phyloP scores from a whole-genome alignment of 2,329 filamentous ascomycete species.

The Aspergillus sp. region DNA sequence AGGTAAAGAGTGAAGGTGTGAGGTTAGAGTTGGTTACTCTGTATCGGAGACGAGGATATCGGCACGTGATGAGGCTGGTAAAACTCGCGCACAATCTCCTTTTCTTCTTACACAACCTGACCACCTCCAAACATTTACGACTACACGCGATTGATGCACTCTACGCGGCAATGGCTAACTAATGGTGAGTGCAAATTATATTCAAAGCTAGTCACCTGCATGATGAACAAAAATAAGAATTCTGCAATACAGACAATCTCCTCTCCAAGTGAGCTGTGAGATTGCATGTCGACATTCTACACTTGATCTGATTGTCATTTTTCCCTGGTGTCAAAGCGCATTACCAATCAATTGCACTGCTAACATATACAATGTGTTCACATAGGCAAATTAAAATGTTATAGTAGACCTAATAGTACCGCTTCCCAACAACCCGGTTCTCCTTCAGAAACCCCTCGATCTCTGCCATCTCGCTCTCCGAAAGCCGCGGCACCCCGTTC shows the following conservation, averaged over 20 bases:
- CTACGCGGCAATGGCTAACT: not conserved
- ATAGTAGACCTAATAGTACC: constrained; percentile 14
- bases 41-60: too few species aligned
- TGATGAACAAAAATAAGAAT: constrained; percentile 25
- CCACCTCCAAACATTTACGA: too few species aligned
- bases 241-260: constrained; percentile 43
- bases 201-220: not conserved
- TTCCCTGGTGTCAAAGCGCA: not conserved
- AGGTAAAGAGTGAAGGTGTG: constrained; percentile 1
- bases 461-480: constrained; percentile 39
- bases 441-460: constrained; percentile 47
- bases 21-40: constrained; percentile 1
- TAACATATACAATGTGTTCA: not conserved
- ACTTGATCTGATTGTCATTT: constrained; percentile 38
- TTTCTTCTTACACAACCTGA: too few species aligned
- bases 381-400: not conserved
- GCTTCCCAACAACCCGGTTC: constrained; percentile 30
- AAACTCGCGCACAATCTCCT: not conserved
- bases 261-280: constrained; percentile 36
- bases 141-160: not conserved
- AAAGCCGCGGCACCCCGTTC: constrained; percentile 21
- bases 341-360: not conserved
- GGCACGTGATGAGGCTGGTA: not conserved
- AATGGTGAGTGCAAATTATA: not conserved
- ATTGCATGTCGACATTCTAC: constrained; percentile 42